Base-by-base conservation (phyloP, 179 eudicot genomes). In the Amaranthus tricolor region DNA sequence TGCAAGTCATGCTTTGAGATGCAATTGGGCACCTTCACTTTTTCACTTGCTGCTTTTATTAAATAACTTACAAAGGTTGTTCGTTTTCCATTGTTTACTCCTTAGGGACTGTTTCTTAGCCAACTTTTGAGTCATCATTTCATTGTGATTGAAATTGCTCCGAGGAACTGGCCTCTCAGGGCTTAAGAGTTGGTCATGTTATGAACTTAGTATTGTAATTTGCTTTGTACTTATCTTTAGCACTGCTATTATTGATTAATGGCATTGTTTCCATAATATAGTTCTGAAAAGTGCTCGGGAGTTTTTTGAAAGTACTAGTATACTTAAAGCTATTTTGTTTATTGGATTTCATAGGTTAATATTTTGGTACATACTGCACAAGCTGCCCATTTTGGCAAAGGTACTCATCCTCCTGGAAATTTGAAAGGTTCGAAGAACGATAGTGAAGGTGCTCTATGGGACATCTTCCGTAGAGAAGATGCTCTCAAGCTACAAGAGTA, bases 381-480 rank as follows among this genome's bases (percentile, higher is more conserved):
- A 17, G 85, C 75, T 68, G 17, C 71, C 14, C 11, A 53, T 69
- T 48, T 53, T 53, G 61, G 43, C 49, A 51, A 14, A 24, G 24
- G 61, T 53, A 21, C 71, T 71, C n/a, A 0, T 48, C 20, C 66
- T 59, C 14, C 14, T 76, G 74, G 61, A 47, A 57, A 16, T 49
- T 59, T 51, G 57, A 61, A 49, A 44, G 71, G 63, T 49, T 57
- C 50, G 48, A 72, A 73, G 48, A 12, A n/a, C 53, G 47, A 17
- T 0, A 69, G 73, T 43, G 90, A 85, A 49, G 96, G 93, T 70
- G 96, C 91, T 77, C 77, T 87, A 8, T 90, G 93, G 96, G 90
- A 90, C 56, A 86, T 90, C 57, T 90, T 89, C 40, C 85, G 93
- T 61, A 82, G 93, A 79, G 77, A 89, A 82, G 93, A 90, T 81